These are phyloP conservation scores for Botryosphaeria dothidea DNA, from an alignment of 2,329 filamentous ascomycete genomes.

Conservation along the genomic window DNA sequence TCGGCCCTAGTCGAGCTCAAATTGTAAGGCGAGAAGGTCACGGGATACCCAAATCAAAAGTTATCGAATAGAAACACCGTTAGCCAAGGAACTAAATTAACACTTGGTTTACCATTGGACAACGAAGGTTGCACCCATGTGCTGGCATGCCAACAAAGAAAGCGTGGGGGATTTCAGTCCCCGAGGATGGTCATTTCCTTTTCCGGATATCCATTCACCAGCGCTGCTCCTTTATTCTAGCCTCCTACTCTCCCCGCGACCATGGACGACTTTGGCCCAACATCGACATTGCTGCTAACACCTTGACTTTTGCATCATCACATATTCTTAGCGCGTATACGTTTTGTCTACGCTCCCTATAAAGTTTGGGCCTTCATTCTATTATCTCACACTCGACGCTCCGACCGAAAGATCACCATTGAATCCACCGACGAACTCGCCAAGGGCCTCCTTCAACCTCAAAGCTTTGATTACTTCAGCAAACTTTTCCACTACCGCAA, in stretches of 20 bases:
- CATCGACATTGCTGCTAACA: neutral
- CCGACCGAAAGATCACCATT: neutral
- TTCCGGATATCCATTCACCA: neutral
- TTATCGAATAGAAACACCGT: neutral
- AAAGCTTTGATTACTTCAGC: neutral
- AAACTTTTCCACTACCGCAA: neutral
- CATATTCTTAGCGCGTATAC: neutral
- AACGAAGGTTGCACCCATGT: neutral
- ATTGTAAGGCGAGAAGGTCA: neutral
- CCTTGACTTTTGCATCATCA: neutral
- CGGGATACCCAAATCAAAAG: neutral
- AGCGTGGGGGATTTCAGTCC: neutral
- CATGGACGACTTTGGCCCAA: neutral
- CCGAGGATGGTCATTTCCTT: neutral
- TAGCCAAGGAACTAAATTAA: neutral
- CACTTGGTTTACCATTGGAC: neutral
- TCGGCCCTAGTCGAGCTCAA: neutral
- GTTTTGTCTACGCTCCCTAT: neutral
- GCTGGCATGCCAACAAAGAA: conserved; percentile 9
- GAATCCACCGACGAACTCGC: neutral
- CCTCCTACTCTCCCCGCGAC: neutral
- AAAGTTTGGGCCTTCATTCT: neutral
- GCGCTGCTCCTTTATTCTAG: neutral
- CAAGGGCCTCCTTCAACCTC: neutral
- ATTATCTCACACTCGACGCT: neutral